Base-by-base conservation (phyloP, 371 early-diverging fungal genomes). In the Mucor mucedo region DNA sequence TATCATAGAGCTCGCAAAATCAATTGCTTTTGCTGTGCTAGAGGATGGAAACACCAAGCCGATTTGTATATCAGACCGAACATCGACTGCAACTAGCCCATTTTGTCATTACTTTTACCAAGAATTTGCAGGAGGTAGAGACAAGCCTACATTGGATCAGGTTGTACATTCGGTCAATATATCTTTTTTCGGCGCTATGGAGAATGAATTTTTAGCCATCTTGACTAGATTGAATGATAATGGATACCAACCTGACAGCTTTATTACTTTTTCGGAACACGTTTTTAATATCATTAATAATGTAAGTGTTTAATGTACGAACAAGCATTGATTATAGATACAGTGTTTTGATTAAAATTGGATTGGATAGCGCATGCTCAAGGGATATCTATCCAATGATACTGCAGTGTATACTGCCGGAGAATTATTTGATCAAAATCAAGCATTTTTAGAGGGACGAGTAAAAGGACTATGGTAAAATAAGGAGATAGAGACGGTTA, bases 21-120 rank as follows among this genome's bases (percentile, higher is more conserved):
- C 63, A 1, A 59, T 72, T 2, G 73, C 70, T 9, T 9, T 50
- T n/a, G 41, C 48, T 10, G 55, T 72, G 21, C 27, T 63, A 4
- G 14, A 29, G 16, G 68, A 76, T 65, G 58, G 52, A 2, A 47
- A 54, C 3, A 21, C 38, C 21, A 47, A 33, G 3, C 76, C 72
- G 0, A 29, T 76, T 2, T 76, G 76, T 49, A 53, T 72, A 14
- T 57, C 68, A 4, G 76, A 76, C 27, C 50, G 63, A 10, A 59
- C 45, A 0, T 29, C n/a, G 6, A n/a, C 28, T 4, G 45, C 41
- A 5, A 33, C 35, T 2, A 60, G 52, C 10, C 45, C 59, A 0
- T 76, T 76, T 60, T 76, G 76, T 33, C 54, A 60, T 47, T n/a
- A 61, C 3, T 68, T 76, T 45, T 76, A 76, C 30, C 13, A 39